These are phyloP conservation scores for Acanthamoeba triangularis DNA, from an alignment of 208 protist genomes.

Conservation along the genomic window DNA sequence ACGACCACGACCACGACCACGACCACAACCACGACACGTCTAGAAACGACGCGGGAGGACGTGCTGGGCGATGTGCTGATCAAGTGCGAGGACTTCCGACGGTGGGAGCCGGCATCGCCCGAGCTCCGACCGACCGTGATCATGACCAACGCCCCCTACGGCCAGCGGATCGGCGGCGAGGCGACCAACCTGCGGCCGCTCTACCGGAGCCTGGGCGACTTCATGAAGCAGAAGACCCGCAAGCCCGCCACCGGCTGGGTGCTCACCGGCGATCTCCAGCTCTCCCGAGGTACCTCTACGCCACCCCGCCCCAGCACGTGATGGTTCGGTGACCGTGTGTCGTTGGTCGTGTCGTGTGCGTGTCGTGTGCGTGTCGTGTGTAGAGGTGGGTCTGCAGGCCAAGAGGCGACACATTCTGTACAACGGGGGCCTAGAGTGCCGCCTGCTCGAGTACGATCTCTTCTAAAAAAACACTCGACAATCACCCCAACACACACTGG, in stretches of 20 bases:
- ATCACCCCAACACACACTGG: too few species aligned
- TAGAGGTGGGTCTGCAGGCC: constrained; percentile 22
- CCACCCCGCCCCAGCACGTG: background rate
- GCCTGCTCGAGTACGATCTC: constrained; percentile 31
- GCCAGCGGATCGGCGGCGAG: constrained; percentile 10
- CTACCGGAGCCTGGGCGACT: constrained; percentile 32
- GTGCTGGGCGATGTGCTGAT: constrained; percentile 23
- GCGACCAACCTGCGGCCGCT: constrained; percentile 8
- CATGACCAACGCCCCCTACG: constrained; percentile 40
- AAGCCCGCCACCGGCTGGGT: constrained; percentile 2
- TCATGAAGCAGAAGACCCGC: constrained; percentile 3
- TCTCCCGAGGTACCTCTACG: background rate
- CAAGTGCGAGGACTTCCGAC: constrained; percentile 14
- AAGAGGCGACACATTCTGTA: constrained; percentile 32
- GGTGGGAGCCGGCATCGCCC: background rate
- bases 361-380: background rate
- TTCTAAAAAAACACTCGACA: background rate
- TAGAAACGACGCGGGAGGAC: constrained; percentile 36
- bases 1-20: background rate
- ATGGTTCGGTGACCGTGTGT: background rate
- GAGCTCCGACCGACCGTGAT: background rate
- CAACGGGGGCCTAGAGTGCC: background rate
- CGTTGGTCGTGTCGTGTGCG: background rate
- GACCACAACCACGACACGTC: background rate
- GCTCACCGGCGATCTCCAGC: constrained; percentile 9